Evolutionary conservation across 306 rosid species (phyloP).

Genomic region (Rubus idaeus): DNA sequence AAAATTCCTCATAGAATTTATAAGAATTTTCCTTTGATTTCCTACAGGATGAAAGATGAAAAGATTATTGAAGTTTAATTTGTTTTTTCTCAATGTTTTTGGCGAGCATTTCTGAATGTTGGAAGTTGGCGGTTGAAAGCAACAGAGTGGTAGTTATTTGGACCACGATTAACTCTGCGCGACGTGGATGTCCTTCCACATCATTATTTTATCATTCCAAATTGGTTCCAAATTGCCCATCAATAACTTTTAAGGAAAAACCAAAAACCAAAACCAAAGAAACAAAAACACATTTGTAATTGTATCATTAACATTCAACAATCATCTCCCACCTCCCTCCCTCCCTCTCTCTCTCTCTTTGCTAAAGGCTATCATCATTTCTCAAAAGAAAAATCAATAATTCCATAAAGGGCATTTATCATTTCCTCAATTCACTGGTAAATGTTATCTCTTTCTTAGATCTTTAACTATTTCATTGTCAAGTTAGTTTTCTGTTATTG

Average conservation of each 20-base stretch:
- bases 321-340: conserved; percentile 12
- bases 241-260: not conserved
- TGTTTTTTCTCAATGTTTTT: too few relatives aligned
- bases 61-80: too few relatives aligned
- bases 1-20: too few relatives aligned
- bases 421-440: conserved; percentile 16
- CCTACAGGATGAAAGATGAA: not conserved
- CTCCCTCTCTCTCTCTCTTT: not conserved
- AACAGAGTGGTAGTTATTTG: not conserved
- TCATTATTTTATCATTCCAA: not conserved
- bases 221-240: not conserved
- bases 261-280: not conserved
- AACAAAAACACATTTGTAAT: not conserved
- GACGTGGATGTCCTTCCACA: not conserved
- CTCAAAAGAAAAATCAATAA: not conserved
- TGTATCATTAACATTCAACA: not conserved
- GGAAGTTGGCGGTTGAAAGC: not conserved
- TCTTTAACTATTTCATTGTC: conserved; percentile 5
- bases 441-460: not conserved
- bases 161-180: not conserved
- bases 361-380: too few relatives aligned
- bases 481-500: not conserved
- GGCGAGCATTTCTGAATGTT: too few relatives aligned
- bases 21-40: not conserved
- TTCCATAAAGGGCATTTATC: conserved; percentile 17